These are phyloP conservation scores for Colletotrichum phormii DNA, from an alignment of 2,329 filamentous ascomycete genomes.

Conservation along the genomic window DNA sequence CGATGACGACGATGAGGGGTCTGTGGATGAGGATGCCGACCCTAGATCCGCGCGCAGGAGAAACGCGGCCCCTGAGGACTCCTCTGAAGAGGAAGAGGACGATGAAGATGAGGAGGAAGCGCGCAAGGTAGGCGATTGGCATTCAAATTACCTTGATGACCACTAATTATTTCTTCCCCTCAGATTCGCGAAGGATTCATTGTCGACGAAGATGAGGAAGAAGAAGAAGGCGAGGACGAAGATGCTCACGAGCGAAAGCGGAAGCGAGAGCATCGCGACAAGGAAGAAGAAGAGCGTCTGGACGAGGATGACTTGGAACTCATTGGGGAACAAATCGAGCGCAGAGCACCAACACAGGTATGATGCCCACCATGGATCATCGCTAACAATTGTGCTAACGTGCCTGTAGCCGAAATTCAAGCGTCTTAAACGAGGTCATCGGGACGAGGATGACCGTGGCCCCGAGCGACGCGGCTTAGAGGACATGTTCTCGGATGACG, in stretches of 20 bases:
- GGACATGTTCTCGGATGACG: slow-evolving; percentile 96
- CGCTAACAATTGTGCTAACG: slow-evolving; percentile 38
- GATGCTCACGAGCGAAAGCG: slow-evolving; percentile 70
- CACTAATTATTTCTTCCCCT: background rate
- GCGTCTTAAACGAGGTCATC: slow-evolving; percentile 91
- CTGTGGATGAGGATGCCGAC: slow-evolving; percentile 79
- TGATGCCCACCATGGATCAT: slow-evolving; percentile 39
- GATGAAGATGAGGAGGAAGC: slow-evolving; percentile 91
- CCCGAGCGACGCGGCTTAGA: slow-evolving; percentile 79
- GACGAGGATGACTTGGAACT: slow-evolving; percentile 97
- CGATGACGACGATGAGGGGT: slow-evolving; percentile 86
- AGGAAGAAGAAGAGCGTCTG: slow-evolving; percentile 87
- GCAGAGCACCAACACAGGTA: slow-evolving; percentile 78
- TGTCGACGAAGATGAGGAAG: slow-evolving; percentile 89
- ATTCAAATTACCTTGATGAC: slow-evolving; percentile 29
- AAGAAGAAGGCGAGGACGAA: slow-evolving; percentile 72
- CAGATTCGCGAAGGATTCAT: slow-evolving; percentile 96
- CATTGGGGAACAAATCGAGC: slow-evolving; percentile 85
- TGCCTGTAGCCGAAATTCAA: slow-evolving; percentile 85
- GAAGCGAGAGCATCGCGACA: slow-evolving; percentile 81
- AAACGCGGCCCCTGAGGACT: slow-evolving; percentile 75
- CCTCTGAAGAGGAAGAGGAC: slow-evolving; percentile 91
- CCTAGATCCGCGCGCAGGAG: slow-evolving; percentile 55
- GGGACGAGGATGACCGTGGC: slow-evolving; percentile 76
- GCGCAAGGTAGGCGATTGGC: slow-evolving; percentile 69